Percentiles rank a stretch among this genome's conserved stretches.
phyloP scores from a whole-genome alignment of 2,329 filamentous ascomycete genomes.

The Pseudogymnoascus sp. region DNA sequence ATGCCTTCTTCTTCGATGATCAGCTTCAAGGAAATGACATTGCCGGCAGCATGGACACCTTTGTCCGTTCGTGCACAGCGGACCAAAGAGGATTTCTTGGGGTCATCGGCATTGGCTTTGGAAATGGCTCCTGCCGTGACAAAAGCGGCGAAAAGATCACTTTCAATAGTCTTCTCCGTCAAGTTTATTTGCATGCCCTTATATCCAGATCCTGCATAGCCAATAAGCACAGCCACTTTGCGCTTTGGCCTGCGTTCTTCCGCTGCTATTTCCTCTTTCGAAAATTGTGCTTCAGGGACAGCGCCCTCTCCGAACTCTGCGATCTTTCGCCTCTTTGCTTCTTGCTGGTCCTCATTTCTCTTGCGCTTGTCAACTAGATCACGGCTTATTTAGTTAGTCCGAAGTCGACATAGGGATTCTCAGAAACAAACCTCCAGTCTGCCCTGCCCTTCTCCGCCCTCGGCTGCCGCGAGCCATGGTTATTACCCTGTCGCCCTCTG shows the following conservation, averaged over 20 bases:
- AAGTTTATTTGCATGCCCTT: slow-evolving; percentile 90
- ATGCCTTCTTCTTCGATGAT: slow-evolving; percentile 88
- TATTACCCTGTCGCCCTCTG: slow-evolving; percentile 37
- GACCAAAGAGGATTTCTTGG: slow-evolving; percentile 89
- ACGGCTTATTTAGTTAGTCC: slow-evolving; percentile 46
- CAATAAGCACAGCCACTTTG: slow-evolving; percentile 92
- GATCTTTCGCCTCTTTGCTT: slow-evolving; percentile 47
- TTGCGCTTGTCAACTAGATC: slow-evolving; percentile 44
- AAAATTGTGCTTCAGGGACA: slow-evolving; percentile 40
- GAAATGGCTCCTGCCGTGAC: slow-evolving; percentile 88
- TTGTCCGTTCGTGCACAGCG: slow-evolving; percentile 95
- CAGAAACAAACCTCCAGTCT: slow-evolving; percentile 51
- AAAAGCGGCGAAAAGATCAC: slow-evolving; percentile 87
- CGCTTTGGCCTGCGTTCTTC: slow-evolving; percentile 86
- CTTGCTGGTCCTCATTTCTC: slow-evolving; percentile 41
- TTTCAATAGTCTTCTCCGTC: slow-evolving; percentile 86
- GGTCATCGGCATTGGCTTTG: slow-evolving; percentile 93
- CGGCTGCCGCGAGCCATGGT: slow-evolving; percentile 41
- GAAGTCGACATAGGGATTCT: slow-evolving; percentile 14
- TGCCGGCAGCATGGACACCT: slow-evolving; percentile 91
- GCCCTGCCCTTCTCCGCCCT: slow-evolving; percentile 59
- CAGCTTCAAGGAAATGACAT: slow-evolving; percentile 89
- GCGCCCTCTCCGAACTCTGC: slow-evolving; percentile 35
- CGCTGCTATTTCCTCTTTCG: slow-evolving; percentile 75
- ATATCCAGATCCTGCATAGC: slow-evolving; percentile 94